Conservation (phyloP, 257 asterid species). For the Eucommia ulmoides region DNA sequence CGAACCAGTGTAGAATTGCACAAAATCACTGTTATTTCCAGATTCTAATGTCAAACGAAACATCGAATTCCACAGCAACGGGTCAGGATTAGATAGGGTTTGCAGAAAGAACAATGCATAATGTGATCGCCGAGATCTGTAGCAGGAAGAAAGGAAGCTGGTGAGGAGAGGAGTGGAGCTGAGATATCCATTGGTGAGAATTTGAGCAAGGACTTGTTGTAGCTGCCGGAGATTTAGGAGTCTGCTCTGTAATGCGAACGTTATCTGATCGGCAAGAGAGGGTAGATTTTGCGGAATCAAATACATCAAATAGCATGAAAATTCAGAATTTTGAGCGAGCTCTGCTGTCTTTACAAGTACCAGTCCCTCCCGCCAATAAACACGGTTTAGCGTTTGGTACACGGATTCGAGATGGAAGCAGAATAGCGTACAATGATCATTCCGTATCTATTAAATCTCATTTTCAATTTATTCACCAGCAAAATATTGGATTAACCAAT, state of each 20-base stretch:
- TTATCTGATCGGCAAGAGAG: background rate
- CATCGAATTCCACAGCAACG: slow-evolving; percentile 16
- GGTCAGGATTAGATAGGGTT: slow-evolving; percentile 8
- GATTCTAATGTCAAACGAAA: slow-evolving; percentile 13
- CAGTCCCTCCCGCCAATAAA: too few relatives aligned
- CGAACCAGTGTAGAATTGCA: slow-evolving; percentile 11
- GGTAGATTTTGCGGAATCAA: background rate
- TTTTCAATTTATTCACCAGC: too few relatives aligned
- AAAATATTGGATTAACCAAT: too few relatives aligned
- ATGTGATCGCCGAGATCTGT: slow-evolving; percentile 1
- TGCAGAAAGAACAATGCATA: slow-evolving; percentile 10
- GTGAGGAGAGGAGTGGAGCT: slow-evolving; percentile 8
- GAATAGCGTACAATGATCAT: too few relatives aligned
- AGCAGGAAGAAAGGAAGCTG: slow-evolving; percentile 11
- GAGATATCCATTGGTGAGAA: slow-evolving; percentile 15
- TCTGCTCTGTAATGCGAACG: background rate
- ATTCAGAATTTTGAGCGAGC: too few relatives aligned
- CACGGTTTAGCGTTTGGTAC: too few relatives aligned
- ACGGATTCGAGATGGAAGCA: too few relatives aligned
- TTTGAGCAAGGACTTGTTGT: slow-evolving; percentile 22
- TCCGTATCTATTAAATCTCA: too few relatives aligned
- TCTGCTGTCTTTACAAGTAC: too few relatives aligned
- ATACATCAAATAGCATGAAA: background rate
- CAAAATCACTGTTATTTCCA: slow-evolving; percentile 5
- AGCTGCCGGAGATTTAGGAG: slow-evolving; percentile 1